Evolutionary conservation across 2,329 filamentous ascomycete genomes (phyloP).

Genomic region (Aspergillus texensis): DNA sequence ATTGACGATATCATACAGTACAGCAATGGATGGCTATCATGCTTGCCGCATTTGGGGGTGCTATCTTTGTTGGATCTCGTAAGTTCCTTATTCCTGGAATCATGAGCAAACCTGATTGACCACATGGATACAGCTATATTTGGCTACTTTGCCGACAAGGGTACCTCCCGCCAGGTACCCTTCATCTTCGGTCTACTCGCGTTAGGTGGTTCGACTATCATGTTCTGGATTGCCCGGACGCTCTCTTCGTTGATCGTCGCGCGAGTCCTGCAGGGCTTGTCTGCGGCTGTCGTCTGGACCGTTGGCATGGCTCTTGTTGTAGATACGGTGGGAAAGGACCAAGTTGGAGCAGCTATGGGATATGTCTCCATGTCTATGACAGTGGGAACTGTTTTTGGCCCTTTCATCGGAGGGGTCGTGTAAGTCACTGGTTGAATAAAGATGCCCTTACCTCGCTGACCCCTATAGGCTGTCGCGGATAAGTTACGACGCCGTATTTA

Average conservation of each 20-base stretch:
- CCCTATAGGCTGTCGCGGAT: constrained; percentile 25
- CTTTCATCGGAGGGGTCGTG: constrained; percentile 61
- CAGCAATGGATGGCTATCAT: constrained; percentile 73
- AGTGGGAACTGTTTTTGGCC: constrained; percentile 59
- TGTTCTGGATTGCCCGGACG: constrained; percentile 56
- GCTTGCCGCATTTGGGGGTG: constrained; percentile 70
- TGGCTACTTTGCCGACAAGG: constrained; percentile 54
- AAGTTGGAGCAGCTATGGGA: constrained; percentile 64
- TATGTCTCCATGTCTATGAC: constrained; percentile 55
- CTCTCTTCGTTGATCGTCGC: constrained; percentile 54
- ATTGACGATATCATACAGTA: constrained; percentile 37
- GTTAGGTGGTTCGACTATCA: constrained; percentile 55
- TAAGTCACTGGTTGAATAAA: constrained; percentile 38
- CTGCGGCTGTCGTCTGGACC: constrained; percentile 63
- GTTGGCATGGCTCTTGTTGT: constrained; percentile 61
- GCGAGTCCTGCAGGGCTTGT: constrained; percentile 60
- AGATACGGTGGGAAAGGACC: constrained; percentile 60
- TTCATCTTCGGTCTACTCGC: constrained; percentile 60
- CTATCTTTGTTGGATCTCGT: constrained; percentile 57
- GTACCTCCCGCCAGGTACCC: constrained; percentile 55
- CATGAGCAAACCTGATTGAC: not conserved
- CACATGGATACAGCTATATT: constrained; percentile 25
- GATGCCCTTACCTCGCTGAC: not conserved
- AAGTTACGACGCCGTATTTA: constrained; percentile 36
- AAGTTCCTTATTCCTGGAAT: constrained; percentile 8